Evolutionary conservation across 306 rosid species (phyloP), one percentile per base, ranked within the genome.

Genomic region (Vicia sativa): DNA sequence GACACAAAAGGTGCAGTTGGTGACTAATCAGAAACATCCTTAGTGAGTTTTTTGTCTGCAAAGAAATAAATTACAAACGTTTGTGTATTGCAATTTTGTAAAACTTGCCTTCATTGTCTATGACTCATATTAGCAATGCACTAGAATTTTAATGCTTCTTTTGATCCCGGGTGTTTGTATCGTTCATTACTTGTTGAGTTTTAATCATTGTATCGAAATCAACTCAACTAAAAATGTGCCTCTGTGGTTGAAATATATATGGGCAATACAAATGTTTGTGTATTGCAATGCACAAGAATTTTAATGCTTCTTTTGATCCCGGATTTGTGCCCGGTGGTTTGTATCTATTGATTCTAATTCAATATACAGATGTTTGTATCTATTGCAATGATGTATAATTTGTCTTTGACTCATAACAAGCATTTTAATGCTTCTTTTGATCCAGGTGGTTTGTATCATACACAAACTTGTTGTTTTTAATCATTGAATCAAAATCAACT

Each of bases 21-120:
- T 63, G 65, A 62, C 23, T 62, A 12, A 34, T 57, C 56, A 43
- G 56, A 65, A 55, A 56, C 21, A 38, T 56, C 56, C 55, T 13
- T 41, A 7, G 25, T 7, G 2, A 46, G 54, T 9, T 57, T 66
- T 31, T 74, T 56, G 52, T 43, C 56, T 53, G 44, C 50, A 49
- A 28, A 37, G 64, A 75, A 68, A 37, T 28, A 45, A 18, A 68
- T 48, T 75, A 34, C 19, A 16, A 60, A 34, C 26, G 68, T 3
- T 18, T 5, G 10, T 56, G 31, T 18, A 12, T 48, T 7, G 9
- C 38, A 34, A 34, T 34, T 34, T 69, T 52, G 53, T 38, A 31
- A 54, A 73, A 29, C 1, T 49, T 15, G 42, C 59, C 14, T 31
- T 25, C 28, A 0, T 52, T 11, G 6, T 44, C 50, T 5, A 25